A percentile compares a stretch with the other conserved stretches of the same genome.
Conservation (phyloP, 2,329 filamentous ascomycete genomes). For the Fusarium longipes region DNA sequence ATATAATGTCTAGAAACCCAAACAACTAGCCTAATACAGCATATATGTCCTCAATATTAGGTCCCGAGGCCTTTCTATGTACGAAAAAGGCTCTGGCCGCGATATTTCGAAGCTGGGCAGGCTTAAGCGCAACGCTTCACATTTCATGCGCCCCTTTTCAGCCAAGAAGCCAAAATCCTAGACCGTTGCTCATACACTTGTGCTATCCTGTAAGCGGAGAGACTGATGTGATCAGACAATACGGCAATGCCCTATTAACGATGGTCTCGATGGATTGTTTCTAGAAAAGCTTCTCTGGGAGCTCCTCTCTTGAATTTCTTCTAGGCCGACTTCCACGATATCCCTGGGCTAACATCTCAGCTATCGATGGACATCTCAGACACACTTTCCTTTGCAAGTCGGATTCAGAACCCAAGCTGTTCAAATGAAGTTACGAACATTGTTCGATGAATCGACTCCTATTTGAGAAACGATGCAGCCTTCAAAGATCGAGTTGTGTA, state of each 20-base stretch:
- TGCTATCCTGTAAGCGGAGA: too few species aligned
- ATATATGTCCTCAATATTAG: conserved; percentile 1
- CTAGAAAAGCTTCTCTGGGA: background rate
- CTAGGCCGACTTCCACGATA: background rate
- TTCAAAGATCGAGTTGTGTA: too few species aligned
- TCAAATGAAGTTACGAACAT: too few species aligned
- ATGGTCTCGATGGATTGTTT: conserved; percentile 8
- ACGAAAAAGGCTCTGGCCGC: background rate
- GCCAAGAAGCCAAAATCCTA: conserved; percentile 13
- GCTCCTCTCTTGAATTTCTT: background rate
- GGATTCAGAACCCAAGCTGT: background rate
- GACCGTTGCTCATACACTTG: background rate
- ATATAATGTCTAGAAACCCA: background rate
- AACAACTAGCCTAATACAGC: background rate
- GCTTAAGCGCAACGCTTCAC: background rate
- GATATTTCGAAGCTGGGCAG: background rate
- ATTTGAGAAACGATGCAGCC: background rate
- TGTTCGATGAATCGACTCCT: too few species aligned
- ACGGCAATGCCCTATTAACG: background rate
- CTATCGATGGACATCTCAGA: too few species aligned
- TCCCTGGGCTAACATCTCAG: background rate
- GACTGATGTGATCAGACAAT: background rate
- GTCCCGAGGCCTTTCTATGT: background rate
- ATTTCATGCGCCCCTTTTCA: conserved; percentile 17
- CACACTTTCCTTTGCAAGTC: too few species aligned